A percentile compares a stretch with the other conserved stretches of the same genome.
Evolutionary conservation across 179 eudicot genomes (phyloP).

Genomic region (Pouteria campechiana): DNA sequence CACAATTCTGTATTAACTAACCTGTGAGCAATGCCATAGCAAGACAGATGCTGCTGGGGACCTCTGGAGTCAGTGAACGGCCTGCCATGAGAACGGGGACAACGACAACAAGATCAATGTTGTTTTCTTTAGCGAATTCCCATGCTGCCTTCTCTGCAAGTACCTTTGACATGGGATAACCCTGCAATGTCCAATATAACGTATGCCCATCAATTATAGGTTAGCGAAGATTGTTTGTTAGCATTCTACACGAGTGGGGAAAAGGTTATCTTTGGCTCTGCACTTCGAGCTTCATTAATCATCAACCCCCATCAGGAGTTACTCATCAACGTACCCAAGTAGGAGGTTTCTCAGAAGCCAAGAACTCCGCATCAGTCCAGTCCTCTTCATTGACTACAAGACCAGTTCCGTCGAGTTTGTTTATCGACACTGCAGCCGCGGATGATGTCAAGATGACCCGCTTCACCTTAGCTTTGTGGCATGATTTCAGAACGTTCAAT

Average conservation of each 20-base stretch:
- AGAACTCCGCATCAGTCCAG: slow-evolving; percentile 61
- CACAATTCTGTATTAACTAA: slow-evolving; percentile 5
- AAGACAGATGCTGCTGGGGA: slow-evolving; percentile 41
- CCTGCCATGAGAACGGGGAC: slow-evolving; percentile 60
- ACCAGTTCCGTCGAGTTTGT: slow-evolving; percentile 35
- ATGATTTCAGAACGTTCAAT: slow-evolving; percentile 43
- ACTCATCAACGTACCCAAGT: no score
- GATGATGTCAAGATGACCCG: slow-evolving; percentile 70
- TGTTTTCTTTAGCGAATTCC: slow-evolving; percentile 59
- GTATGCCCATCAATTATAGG: no score
- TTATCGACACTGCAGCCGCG: slow-evolving; percentile 62
- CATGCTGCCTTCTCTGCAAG: slow-evolving; percentile 64
- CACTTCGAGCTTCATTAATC: no score
- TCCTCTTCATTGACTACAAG: slow-evolving; percentile 43
- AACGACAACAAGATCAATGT: slow-evolving; percentile 51
- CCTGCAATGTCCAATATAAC: no score
- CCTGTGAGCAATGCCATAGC: slow-evolving; percentile 62
- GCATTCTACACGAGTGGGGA: no score
- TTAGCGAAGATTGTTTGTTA: no score
- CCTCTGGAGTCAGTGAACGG: slow-evolving; percentile 38
- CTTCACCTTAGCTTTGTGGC: slow-evolving; percentile 42
- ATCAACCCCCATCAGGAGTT: no score
- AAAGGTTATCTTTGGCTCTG: no score
- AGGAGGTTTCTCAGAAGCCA: slow-evolving; percentile 48
- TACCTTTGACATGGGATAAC: slow-evolving; percentile 58